These are phyloP conservation scores for Flammula alnicola DNA, from an alignment of 1,284 basidiomycete genomes.

Conservation along the genomic window DNA sequence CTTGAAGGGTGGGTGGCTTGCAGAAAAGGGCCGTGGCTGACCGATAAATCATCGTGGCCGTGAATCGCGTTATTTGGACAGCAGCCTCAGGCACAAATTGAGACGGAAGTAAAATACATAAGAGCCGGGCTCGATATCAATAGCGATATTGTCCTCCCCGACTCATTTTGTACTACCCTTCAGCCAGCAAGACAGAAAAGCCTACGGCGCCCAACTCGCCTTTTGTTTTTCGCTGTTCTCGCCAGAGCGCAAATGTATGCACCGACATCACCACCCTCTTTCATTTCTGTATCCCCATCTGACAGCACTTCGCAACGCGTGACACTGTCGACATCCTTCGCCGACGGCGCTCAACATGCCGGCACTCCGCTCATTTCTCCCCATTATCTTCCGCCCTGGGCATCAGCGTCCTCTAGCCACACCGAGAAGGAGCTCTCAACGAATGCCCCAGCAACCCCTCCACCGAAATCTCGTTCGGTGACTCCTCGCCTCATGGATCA, in stretches of 20 bases:
- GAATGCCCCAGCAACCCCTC: conserved; percentile 12
- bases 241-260: no score
- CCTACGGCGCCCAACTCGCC: conserved; percentile 19
- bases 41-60: no score
- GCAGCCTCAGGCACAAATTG: no score
- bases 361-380: conserved; percentile 3
- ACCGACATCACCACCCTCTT: conserved; percentile 15
- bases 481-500: conserved; percentile 7
- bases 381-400: neutral
- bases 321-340: conserved; percentile 1
- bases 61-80: no score
- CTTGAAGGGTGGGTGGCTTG: no score
- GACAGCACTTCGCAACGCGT: conserved; percentile 6
- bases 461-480: conserved; percentile 9
- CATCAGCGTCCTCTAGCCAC: neutral
- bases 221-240: conserved; percentile 13
- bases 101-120: no score
- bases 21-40: no score
- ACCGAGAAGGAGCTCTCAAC: conserved; percentile 11
- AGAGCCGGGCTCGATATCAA: conserved; percentile 2
- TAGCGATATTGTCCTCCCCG: neutral
- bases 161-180: conserved; percentile 4
- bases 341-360: conserved; percentile 1
- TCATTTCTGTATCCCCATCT: conserved; percentile 11
- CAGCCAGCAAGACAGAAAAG: conserved; percentile 2